Base-by-base conservation (phyloP, 2,329 filamentous ascomycete genomes). In the Cladosporium colombiae region DNA sequence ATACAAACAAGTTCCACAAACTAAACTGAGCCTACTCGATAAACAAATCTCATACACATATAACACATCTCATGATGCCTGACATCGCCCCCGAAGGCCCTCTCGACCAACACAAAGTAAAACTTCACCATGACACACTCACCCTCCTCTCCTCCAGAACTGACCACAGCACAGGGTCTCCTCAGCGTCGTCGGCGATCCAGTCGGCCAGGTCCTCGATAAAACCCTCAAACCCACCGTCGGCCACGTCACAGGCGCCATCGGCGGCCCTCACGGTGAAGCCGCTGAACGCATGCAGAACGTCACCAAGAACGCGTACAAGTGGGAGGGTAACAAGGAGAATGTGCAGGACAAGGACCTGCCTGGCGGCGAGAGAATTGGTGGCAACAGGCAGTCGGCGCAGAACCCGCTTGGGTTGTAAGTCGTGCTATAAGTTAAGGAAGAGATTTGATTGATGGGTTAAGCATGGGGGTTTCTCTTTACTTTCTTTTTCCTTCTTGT, bases 371-470 rank as follows among this genome's bases (percentile, higher is more conserved):
- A 74, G 67, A 69, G 72, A 57, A 74, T 77, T 27, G 76, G 76
- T 13, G 76, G 75, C 10, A 77, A 77, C 33, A 62, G 70, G 60
- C 76, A 77, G 72, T 74, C 68, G 23, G 76, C 73, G 11, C 70
- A 74, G 70, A 78, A 78, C 66, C 76, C 76, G 53, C 64, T 77
- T 40, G 75, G 76, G 2, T 65, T 78, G 70, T 77, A 5, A 46
- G 40, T 3, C n/a, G 40, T 46, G 2, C 2, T 46, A 8, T 11
- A 5, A 11, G 5, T n/a, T n/a, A n/a, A 8, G 3, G n/a, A 2
- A 3, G 1, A 13, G n/a, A 11, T 13, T 21, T 8, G 21, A 6
- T 23, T 21, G n/a, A 21, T 52, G 23, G 23, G 2, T 18, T 10
- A 23, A 27, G 11, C 23, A 14, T 27, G n/a, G 10, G 7, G n/a